Base-by-base conservation (phyloP, 768 basidiomycete genomes). In the Lentinula lateritia region DNA sequence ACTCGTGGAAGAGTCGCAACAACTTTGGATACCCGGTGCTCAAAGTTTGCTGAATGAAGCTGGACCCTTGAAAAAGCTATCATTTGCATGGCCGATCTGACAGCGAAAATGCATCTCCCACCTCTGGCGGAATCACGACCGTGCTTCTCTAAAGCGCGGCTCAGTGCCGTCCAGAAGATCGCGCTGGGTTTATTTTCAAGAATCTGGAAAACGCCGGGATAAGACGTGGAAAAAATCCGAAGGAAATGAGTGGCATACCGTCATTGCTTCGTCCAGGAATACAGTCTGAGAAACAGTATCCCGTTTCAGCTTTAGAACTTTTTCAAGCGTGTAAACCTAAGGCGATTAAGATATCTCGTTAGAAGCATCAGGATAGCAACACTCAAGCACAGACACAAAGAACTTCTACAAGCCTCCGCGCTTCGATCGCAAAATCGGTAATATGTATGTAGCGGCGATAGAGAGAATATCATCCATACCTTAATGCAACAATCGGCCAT, bases 241-340 rank as follows among this genome's bases (percentile, higher is more conserved):
- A 12, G n/a, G 39, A 56, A 43, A 39, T 6, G 45, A 18, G n/a
- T 38, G 2, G 39, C 39, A 61, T 52, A 93, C 93, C 78, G 94
- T 92, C 90, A 98, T 90, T 0, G 90, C 93, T 70, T 95, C 95
- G 57, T 97, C 95, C 32, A 98, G 74, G 74, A 98, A 98, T 2
- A 89, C 76, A 0, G 81, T 75, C 62, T 92, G 89, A 0, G 91
- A 87, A 38, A 82, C 76, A 0, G 88, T 78, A 69, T 98, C 95
- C 71, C 84, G 89, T 78, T 98, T 98, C 68, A 96, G 73, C 67
- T 83, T 86, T 39, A 98, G 77, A 2, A 98, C 96, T 69, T 94
- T 97, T 74, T 98, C 96, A 5, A 99, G 83, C 0, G 90, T 90
- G 72, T 98, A 96, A 6, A 98, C 93, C 93, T 95, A 62, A 52